Base-by-base conservation (phyloP, 257 asterid genomes). In the Forsythia suspensa region DNA sequence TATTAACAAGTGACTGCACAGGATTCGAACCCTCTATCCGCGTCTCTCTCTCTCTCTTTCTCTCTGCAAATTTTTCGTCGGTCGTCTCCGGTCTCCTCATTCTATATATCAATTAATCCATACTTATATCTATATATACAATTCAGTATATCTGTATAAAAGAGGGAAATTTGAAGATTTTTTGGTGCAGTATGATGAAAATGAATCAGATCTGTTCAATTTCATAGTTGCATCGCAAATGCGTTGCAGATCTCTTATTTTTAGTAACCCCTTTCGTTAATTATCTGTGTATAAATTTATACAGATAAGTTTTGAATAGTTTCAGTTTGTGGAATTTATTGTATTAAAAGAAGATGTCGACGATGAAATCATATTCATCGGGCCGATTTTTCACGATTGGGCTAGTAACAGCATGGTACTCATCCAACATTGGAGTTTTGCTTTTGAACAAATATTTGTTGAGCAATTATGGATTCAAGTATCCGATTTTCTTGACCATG, bases 391-490 rank as follows among this genome's bases (percentile, higher is more conserved):
- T 88, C 74, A 91, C 96, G 82, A 77, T 91, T 84, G 98, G 94
- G 74, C 83, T 93, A 74, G 98, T 93, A 3, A 72, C 97, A 52
- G 81, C 98, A 68, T 93, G 97, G 98, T 93, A 93, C 61, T 88
- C 94, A 9, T 91, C 98, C 82, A 93, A 93, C 85, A 93, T 93
- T 78, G 98, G 98, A 76, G 97, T 93, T 55, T 83, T 93, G 78
- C 77, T 93, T 39, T 80, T 93, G 68, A 93, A 93, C 88, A 93
- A 93, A 85, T 93, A 91, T 80, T 80, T 93, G 90, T 75, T 93
- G 36, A 91, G 96, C 86, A 93, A 93, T 87, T 93, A 91, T 79
- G 98, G 98, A n/a, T 93, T 91, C 82, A 92, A 90, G 81, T 93
- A 93, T 82, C 98, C 98, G 80, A 93, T 91, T 81, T 93, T 93